Percentiles rank a stretch among this genome's conserved stretches.
Evolutionary conservation across 2,329 filamentous ascomycete genomes (phyloP).

Genomic region (Cadophora gregata): DNA sequence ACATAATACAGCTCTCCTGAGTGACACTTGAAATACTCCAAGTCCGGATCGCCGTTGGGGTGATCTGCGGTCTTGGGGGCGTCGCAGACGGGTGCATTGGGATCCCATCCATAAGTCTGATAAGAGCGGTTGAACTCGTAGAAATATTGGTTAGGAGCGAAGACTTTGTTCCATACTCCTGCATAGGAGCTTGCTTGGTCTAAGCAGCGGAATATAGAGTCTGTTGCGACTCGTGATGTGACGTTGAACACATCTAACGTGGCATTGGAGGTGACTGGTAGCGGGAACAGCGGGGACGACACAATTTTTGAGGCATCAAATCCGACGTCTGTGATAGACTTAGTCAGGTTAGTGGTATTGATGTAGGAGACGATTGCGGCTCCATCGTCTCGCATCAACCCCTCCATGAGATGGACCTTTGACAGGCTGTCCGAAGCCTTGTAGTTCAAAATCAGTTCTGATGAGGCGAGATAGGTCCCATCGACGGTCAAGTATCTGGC

Average conservation of each 20-base stretch:
- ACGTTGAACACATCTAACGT: slow-evolving; percentile 43
- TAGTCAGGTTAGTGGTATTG: slow-evolving; percentile 30
- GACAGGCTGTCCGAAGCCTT: slow-evolving; percentile 25
- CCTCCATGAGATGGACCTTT: slow-evolving; percentile 42
- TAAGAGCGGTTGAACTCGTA: slow-evolving; percentile 46
- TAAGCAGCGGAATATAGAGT: slow-evolving; percentile 41
- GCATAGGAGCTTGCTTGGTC: slow-evolving; percentile 42
- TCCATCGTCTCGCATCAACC: slow-evolving; percentile 45
- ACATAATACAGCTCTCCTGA: slow-evolving; percentile 44
- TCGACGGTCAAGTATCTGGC: slow-evolving; percentile 40
- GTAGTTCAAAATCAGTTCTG: slow-evolving; percentile 24
- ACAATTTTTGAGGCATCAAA: slow-evolving; percentile 28
- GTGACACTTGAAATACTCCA: slow-evolving; percentile 48
- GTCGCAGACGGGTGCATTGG: slow-evolving; percentile 38
- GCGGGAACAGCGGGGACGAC: slow-evolving; percentile 30
- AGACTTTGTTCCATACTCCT: slow-evolving; percentile 37
- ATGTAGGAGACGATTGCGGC: slow-evolving; percentile 38
- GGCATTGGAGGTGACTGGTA: slow-evolving; percentile 28
- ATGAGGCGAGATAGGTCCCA: slow-evolving; percentile 40
- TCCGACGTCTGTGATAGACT: slow-evolving; percentile 21
- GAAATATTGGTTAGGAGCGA: slow-evolving; percentile 44
- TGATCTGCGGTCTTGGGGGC: slow-evolving; percentile 35
- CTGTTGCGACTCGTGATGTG: slow-evolving; percentile 43
- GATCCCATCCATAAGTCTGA: slow-evolving; percentile 34
- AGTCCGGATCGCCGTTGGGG: slow-evolving; percentile 42